Conservation (phyloP, 2,329 filamentous ascomycete species). For the Fusarium udum region DNA sequence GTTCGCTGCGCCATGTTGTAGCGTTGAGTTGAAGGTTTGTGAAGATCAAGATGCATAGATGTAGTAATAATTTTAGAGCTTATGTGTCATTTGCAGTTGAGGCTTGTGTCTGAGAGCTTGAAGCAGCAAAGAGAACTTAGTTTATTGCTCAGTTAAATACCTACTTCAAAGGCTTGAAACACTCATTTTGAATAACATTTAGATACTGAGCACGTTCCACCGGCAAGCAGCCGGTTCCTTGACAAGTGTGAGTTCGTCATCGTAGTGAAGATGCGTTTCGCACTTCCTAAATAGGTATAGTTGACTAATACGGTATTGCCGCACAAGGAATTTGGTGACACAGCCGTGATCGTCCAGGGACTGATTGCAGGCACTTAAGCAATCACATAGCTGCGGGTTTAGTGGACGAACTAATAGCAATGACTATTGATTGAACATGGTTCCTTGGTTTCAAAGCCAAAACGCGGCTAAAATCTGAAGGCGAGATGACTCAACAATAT, state of each 20-base stretch:
- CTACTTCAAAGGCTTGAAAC: background rate
- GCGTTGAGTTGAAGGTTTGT: background rate
- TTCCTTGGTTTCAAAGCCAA: background rate
- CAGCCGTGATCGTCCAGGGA: background rate
- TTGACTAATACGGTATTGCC: background rate
- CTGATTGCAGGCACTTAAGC: background rate
- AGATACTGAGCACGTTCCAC: background rate
- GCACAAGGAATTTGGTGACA: background rate
- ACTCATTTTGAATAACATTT: background rate
- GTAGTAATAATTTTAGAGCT: background rate
- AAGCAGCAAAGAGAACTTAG: background rate
- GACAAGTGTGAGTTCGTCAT: rapidly evolving
- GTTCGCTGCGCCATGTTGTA: background rate
- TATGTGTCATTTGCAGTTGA: background rate
- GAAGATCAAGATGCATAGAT: background rate
- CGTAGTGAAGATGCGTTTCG: background rate
- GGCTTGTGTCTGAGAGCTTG: background rate
- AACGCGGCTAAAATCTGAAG: background rate
- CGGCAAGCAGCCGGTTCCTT: background rate
- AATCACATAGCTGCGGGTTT: background rate
- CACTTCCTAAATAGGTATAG: background rate
- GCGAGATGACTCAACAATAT: background rate
- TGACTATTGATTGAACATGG: background rate
- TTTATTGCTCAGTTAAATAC: background rate
- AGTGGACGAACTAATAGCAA: background rate